Evolutionary conservation across 148 eudicot species (phyloP).

Genomic region (Diospyros kaki): DNA sequence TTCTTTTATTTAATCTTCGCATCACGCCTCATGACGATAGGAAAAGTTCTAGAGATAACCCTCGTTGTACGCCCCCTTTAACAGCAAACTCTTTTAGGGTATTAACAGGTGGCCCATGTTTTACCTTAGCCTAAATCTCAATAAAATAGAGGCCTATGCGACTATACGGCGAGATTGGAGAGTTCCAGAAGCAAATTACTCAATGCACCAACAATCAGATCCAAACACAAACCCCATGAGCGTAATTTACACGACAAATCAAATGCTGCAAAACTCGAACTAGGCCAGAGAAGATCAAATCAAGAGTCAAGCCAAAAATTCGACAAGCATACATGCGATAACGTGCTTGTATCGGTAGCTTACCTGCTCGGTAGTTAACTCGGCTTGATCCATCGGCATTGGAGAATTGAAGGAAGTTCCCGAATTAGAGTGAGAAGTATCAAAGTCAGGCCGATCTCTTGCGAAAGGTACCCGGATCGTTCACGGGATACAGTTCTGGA

Average conservation of each 20-base stretch:
- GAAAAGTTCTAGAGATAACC: too few relatives aligned
- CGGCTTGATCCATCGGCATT: constrained; percentile 56
- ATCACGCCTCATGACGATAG: too few relatives aligned
- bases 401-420: neutral
- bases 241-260: constrained; percentile 1
- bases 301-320: neutral
- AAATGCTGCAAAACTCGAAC: constrained; percentile 3
- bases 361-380: constrained; percentile 51
- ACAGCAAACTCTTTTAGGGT: neutral
- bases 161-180: neutral
- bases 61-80: neutral
- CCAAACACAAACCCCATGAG: neutral
- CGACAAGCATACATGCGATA: neutral
- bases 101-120: neutral
- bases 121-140: too few relatives aligned
- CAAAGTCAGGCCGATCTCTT: too few relatives aligned
- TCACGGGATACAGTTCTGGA: too few relatives aligned
- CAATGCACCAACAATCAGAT: neutral
- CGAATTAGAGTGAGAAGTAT: too few relatives aligned
- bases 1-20: too few relatives aligned
- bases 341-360: neutral
- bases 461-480: too few relatives aligned
- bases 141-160: neutral
- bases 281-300: neutral
- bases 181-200: neutral